These are phyloP conservation scores for Aeschynomene evenia DNA, from an alignment of 306 rosid genomes.

Conservation along the genomic window DNA sequence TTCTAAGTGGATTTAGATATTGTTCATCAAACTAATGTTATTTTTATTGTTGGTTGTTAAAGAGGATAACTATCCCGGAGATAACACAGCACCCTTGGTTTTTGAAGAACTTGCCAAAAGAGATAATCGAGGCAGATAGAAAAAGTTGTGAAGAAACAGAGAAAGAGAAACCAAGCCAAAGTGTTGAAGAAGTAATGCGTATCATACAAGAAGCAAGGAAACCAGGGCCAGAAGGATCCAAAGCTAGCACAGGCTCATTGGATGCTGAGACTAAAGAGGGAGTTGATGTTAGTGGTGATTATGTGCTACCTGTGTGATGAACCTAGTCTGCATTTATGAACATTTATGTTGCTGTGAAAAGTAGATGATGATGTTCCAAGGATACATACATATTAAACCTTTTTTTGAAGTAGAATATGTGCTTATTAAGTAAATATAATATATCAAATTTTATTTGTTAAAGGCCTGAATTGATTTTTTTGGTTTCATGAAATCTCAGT, in stretches of 20 bases:
- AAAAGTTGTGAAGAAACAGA: constrained; percentile 30
- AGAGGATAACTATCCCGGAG: constrained; percentile 81
- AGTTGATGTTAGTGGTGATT: constrained; percentile 49
- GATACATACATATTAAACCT: constrained; percentile 20
- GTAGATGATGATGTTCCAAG: constrained; percentile 9
- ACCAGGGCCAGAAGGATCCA: constrained; percentile 45
- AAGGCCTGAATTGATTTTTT: neutral
- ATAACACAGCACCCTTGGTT: constrained; percentile 89
- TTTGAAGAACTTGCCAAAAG: constrained; percentile 61
- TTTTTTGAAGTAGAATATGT: neutral
- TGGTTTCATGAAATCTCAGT: too few relatives aligned
- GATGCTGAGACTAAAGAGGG: constrained; percentile 47
- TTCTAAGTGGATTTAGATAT: neutral
- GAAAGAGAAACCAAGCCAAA: constrained; percentile 50
- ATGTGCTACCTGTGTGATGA: constrained; percentile 8
- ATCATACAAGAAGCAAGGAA: constrained; percentile 65
- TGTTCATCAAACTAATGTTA: neutral
- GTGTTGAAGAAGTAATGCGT: constrained; percentile 62
- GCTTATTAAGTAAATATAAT: neutral
- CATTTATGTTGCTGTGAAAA: constrained; percentile 4
- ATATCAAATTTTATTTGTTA: neutral
- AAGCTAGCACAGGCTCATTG: constrained; percentile 34
- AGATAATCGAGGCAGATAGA: constrained; percentile 60
- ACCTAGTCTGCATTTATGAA: neutral
- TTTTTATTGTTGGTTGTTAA: neutral